Evolutionary conservation across 129 eudicot species (phyloP).

Genomic region (Cynara cardunculus): DNA sequence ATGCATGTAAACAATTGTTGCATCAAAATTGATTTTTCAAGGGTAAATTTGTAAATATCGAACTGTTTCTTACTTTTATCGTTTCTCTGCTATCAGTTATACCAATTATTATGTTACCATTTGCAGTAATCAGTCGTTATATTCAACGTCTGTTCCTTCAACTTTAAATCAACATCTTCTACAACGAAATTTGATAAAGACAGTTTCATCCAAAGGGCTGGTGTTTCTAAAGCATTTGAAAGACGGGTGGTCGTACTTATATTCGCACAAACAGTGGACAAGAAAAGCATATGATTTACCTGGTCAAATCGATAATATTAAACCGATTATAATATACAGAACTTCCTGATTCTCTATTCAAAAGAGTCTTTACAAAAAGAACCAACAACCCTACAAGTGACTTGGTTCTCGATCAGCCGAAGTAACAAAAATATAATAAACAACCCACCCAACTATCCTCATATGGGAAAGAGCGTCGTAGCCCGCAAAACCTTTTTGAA

Average conservation of each 20-base stretch:
- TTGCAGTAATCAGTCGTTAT: neutral
- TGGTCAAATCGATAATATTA: neutral
- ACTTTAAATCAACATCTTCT: neutral
- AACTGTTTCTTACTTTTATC: neutral
- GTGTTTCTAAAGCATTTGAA: no score
- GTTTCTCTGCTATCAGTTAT: neutral
- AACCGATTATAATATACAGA: neutral
- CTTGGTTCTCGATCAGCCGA: neutral
- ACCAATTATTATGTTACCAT: neutral
- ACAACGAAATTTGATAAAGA: neutral
- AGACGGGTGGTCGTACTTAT: neutral
- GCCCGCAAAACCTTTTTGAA: conserved; percentile 2
- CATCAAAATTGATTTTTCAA: no score
- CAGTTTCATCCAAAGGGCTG: neutral
- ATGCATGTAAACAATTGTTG: neutral
- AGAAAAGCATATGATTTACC: conserved; percentile 12
- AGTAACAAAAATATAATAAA: neutral
- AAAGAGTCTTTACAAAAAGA: neutral
- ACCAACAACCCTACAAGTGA: neutral
- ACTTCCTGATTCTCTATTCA: neutral
- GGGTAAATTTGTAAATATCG: neutral
- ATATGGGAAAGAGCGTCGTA: neutral
- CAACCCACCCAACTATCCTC: neutral
- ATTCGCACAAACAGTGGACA: conserved; percentile 3
- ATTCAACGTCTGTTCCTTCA: neutral